Base-by-base conservation (phyloP, 1,284 basidiomycete species). In the Ganoderma leucocontextum region DNA sequence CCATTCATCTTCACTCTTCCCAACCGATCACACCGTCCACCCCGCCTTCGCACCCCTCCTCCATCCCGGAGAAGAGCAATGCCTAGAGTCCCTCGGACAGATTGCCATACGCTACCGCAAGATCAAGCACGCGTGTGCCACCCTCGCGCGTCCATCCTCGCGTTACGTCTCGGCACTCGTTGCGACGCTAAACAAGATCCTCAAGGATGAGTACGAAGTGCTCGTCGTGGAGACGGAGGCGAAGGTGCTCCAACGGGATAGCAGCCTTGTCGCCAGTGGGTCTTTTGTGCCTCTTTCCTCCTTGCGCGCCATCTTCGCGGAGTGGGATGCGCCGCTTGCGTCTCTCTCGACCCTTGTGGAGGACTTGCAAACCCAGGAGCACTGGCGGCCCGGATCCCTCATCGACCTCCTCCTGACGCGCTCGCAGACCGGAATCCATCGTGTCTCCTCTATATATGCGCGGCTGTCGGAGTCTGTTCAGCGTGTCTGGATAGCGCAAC, bases 31-130 rank as follows among this genome's bases (percentile, higher is more conserved):
- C 70, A 81, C 83, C 17, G 76, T 95, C 15, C 85, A 92, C 62
- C 87, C 91, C 2, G 84, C 89, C 0, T 91, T 95, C 73, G 78
- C 84, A 2, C 83, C 89, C 12, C 87, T 95, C 22, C 86, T 96
- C 1, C 95, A 96, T 76, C 95, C 95, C 1, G 95, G 95, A 2
- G 95, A 96, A 78, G 86, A 90, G 63, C 88, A 95, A 77, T 91
- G 91, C 70, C 85, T 96, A 35, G 90, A 93, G 75, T 86, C 88
- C 5, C 86, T 96, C 2, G 92, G 87, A 2, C 83, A 85, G 49
- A 88, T 95, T 57, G 94, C 93, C 0, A 84, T 82, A 44, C 86
- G 89, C 36, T 96, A 95, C 79, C 83, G 87, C 69, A 89, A 83
- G 65, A 89, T 96, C 75, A 91, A 90, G 77, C 75, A 80, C 29